A percentile compares a stretch with the other conserved stretches of the same genome.
Conservation (phyloP, 2,329 filamentous ascomycete species). For the Fusarium sp. region DNA sequence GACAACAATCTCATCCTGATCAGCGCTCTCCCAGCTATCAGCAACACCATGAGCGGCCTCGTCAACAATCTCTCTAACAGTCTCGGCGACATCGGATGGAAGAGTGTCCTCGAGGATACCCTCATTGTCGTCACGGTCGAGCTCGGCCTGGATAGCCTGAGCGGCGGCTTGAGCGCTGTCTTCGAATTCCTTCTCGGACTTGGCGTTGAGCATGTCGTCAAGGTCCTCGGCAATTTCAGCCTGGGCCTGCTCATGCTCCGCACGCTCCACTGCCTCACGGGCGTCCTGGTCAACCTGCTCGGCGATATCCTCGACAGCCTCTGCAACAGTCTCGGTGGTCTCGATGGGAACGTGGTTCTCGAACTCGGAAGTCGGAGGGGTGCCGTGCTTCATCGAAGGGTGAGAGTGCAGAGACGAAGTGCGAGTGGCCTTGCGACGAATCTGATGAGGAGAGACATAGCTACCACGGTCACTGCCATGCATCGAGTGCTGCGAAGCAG, state of each 20-base stretch:
- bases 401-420: slow-evolving; percentile 47
- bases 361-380: slow-evolving; percentile 46
- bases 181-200: slow-evolving; percentile 65
- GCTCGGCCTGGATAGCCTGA: slow-evolving; percentile 62
- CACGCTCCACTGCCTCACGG: slow-evolving; percentile 71
- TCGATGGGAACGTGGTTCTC: slow-evolving; percentile 49
- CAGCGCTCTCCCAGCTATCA: slow-evolving; percentile 93
- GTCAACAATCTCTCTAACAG: slow-evolving; percentile 51
- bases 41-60: slow-evolving; percentile 68
- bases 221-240: slow-evolving; percentile 59
- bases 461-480: slow-evolving; percentile 56
- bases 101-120: slow-evolving; percentile 62
- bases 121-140: slow-evolving; percentile 64
- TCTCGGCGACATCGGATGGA: slow-evolving; percentile 53
- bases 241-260: slow-evolving; percentile 60
- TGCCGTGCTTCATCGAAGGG: slow-evolving; percentile 41
- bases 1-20: slow-evolving; percentile 73
- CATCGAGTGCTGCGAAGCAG: slow-evolving; percentile 47
- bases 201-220: slow-evolving; percentile 60
- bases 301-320: slow-evolving; percentile 75
- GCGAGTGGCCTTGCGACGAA: slow-evolving; percentile 51
- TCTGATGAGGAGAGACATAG: slow-evolving; percentile 56
- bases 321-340: slow-evolving; percentile 76
- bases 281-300: slow-evolving; percentile 63
- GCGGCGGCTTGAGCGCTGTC: slow-evolving; percentile 59